Conservation (phyloP, 1,284 basidiomycete species). For the Naganishia sp. region DNA sequence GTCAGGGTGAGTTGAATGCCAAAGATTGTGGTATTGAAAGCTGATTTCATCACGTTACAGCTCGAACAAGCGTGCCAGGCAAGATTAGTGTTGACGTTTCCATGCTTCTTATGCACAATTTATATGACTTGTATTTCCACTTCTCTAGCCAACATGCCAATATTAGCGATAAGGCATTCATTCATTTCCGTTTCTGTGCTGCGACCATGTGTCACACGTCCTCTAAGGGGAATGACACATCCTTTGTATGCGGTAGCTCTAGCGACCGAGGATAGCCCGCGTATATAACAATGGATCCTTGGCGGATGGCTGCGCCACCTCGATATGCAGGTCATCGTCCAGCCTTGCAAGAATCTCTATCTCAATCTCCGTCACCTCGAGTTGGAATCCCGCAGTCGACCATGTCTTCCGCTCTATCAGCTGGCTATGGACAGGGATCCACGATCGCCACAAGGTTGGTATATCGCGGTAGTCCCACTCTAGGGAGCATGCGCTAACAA, state of each 20-base stretch:
- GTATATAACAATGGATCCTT: neutral
- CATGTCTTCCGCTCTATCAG: constrained; percentile 25
- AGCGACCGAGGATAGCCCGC: neutral
- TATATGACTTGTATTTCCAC: constrained; percentile 16
- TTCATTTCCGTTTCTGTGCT: too few relatives aligned
- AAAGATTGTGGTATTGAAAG: neutral
- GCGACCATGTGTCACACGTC: too few relatives aligned
- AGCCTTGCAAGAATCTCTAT: neutral
- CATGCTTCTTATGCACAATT: neutral
- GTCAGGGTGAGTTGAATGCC: constrained; percentile 35
- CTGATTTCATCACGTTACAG: neutral
- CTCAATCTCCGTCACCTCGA: neutral
- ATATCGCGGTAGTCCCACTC: too few relatives aligned
- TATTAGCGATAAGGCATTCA: too few relatives aligned
- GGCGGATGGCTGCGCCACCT: too few relatives aligned
- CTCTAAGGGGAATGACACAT: neutral
- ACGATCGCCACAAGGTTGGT: constrained; percentile 24
- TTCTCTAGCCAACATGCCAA: neutral
- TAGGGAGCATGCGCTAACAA: too few relatives aligned
- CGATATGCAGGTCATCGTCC: too few relatives aligned
- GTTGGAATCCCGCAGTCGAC: neutral
- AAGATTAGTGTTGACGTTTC: constrained; percentile 21
- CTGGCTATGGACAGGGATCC: constrained; percentile 22
- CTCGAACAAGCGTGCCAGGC: constrained; percentile 32
- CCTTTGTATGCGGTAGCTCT: neutral